Base-by-base conservation (phyloP, 805 yeast genomes). In the Schwanniomyces pseudopolymorphus region DNA sequence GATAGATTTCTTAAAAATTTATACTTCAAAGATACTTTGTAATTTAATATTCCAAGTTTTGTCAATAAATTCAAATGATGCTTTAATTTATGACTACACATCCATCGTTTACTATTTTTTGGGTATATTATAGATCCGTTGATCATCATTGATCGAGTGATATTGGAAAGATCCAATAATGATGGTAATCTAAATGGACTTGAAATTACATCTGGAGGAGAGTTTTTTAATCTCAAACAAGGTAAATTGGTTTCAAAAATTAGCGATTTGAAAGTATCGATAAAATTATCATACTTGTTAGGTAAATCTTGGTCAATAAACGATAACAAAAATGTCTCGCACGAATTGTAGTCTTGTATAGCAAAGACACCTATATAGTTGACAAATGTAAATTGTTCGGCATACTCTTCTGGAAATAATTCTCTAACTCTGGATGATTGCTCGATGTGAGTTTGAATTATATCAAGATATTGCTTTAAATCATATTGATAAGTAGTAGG, bases 141-240 rank as follows among this genome's bases (percentile, higher is more conserved):
- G n/a, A 40, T 21, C 14, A 44, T 10, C 33, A 44, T 37, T 21
- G 42, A 20, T n/a, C 48, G 24, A 7, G 48, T 22, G 19, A 41
- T 16, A 9, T 27, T 21, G 4, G 51, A 48, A 9, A 24, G 24
- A 39, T 48, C 53, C 8, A 17, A 21, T 17, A 53, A 17, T 2
- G 45, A 14, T 22, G 57, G 57, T 9, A 53, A 42, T 0, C 36
- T 35, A 14, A 50, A 43, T 11, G 20, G 17, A n/a, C 14, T 36
- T 17, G 33, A 10, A 27, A 3, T n/a, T 27, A 22, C 19, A 25
- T 17, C 6, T 11, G 8, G 28, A 10, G 19, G 4, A 4, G 3
- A 2, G 9, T 28, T 26, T 20, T 35, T 33, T 9, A 44, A 25
- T 26, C 39, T 27, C 10, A 47, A 11, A 33, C 17, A 14, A 19